Percentiles rank a stretch among this genome's conserved stretches.
Conservation (phyloP, 495 filamentous ascomycete genomes). For the Podospora anserina region DNA sequence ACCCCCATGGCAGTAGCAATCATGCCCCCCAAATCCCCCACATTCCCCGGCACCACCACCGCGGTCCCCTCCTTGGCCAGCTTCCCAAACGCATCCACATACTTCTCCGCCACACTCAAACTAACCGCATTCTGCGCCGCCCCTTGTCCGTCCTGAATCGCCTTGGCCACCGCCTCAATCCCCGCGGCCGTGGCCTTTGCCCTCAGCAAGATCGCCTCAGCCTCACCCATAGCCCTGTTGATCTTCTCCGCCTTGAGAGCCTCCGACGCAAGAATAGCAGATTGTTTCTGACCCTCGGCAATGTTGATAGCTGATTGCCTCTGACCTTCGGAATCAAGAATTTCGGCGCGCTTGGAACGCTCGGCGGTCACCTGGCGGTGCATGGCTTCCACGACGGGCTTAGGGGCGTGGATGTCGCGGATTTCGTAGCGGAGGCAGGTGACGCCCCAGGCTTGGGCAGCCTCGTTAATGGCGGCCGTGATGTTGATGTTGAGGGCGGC, state of each 20-base stretch:
- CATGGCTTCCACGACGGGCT: slow-evolving; percentile 91
- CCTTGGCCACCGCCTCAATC: slow-evolving; percentile 76
- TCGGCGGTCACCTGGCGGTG: slow-evolving; percentile 97
- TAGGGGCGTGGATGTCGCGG: slow-evolving; percentile 93
- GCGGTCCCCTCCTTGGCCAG: slow-evolving; percentile 91
- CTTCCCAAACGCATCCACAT: slow-evolving; percentile 90
- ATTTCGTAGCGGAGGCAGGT: slow-evolving; percentile 97
- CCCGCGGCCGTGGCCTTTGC: slow-evolving; percentile 83
- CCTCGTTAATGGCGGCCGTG: slow-evolving; percentile 96
- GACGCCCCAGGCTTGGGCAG: slow-evolving; percentile 93
- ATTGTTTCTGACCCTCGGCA: slow-evolving; percentile 93
- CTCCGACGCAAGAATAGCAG: slow-evolving; percentile 91
- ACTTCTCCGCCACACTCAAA: slow-evolving; percentile 91
- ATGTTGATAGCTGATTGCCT: slow-evolving; percentile 97
- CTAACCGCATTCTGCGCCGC: slow-evolving; percentile 78
- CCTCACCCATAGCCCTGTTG: slow-evolving; percentile 86
- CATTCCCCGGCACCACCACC: slow-evolving; percentile 92
- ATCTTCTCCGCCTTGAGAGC: slow-evolving; percentile 87
- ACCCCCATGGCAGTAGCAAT: slow-evolving; percentile 94
- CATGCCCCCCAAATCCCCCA: slow-evolving; percentile 96
- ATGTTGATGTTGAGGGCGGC: slow-evolving; percentile 95
- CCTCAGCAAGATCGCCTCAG: slow-evolving; percentile 83
- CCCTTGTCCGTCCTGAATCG: slow-evolving; percentile 66
- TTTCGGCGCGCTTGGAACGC: slow-evolving; percentile 93
- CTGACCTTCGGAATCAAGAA: slow-evolving; percentile 93